These are phyloP conservation scores for Sporobolomyces pararoseus DNA, from an alignment of 768 basidiomycete species.

Conservation along the genomic window DNA sequence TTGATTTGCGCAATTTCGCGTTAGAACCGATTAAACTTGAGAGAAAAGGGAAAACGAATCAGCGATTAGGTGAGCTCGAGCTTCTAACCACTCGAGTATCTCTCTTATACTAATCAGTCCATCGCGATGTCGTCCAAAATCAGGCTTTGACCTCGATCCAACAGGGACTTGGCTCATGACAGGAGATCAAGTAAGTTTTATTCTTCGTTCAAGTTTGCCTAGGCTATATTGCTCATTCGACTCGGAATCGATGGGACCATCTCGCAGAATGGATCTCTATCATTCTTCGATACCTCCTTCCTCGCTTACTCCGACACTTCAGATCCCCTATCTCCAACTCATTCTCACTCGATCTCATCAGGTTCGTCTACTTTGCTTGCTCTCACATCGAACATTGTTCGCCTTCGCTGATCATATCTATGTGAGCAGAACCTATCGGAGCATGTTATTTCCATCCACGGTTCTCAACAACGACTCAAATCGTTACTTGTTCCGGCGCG, in stretches of 20 bases:
- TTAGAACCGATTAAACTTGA: conserved; percentile 52
- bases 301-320: conserved; percentile 6
- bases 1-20: conserved; percentile 68
- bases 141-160: conserved; percentile 37
- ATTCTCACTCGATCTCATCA: background rate
- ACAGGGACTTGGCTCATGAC: conserved; percentile 29
- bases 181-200: conserved; percentile 27
- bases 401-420: too few species aligned
- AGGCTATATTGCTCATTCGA: background rate
- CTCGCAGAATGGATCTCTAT: conserved; percentile 16
- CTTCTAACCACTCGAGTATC: too few species aligned
- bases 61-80: conserved; percentile 64
- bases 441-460: background rate
- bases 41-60: conserved; percentile 74
- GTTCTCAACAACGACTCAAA: background rate
- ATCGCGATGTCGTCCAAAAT: background rate
- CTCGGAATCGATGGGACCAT: too few species aligned
- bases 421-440: conserved; percentile 19
- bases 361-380: background rate
- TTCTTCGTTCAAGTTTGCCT: background rate
- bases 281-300: conserved; percentile 9
- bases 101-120: too few species aligned
- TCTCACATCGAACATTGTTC: too few species aligned
- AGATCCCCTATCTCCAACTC: background rate
- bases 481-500: conserved; percentile 22